phyloP scores from a whole-genome alignment of 257 asterid genomes.

The Plectranthus barbatus region DNA sequence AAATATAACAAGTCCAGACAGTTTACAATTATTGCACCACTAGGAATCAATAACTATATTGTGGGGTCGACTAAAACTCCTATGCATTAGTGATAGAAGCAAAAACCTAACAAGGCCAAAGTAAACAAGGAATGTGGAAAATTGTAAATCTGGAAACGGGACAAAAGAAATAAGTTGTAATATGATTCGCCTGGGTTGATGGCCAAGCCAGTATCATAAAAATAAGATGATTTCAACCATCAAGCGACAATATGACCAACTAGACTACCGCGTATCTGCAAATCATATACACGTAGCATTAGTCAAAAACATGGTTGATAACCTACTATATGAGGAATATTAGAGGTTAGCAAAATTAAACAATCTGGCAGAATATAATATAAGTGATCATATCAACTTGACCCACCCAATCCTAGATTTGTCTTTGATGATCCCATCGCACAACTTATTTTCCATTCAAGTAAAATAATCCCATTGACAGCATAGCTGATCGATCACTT shows the following conservation, averaged over 20 bases:
- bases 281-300: conserved; percentile 9
- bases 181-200: conserved; percentile 1
- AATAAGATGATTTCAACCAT: conserved; percentile 21
- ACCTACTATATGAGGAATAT: too few relatives aligned
- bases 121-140: conserved; percentile 5
- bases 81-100: conserved; percentile 8
- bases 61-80: conserved; percentile 9
- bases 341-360: too few relatives aligned
- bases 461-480: too few relatives aligned
- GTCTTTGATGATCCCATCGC: too few relatives aligned
- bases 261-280: conserved; percentile 86
- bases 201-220: conserved; percentile 6
- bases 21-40: conserved; percentile 18
- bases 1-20: conserved; percentile 18
- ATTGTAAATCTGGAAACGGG: neutral
- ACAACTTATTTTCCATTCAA: too few relatives aligned
- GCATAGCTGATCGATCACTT: too few relatives aligned
- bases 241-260: conserved; percentile 50
- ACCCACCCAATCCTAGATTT: too few relatives aligned
- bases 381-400: too few relatives aligned
- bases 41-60: neutral
- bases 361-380: too few relatives aligned
- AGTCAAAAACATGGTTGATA: too few relatives aligned
- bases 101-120: conserved; percentile 1
- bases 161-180: conserved; percentile 12